Conservation (phyloP, 306 rosid genomes). For the Castanospermum australe region DNA sequence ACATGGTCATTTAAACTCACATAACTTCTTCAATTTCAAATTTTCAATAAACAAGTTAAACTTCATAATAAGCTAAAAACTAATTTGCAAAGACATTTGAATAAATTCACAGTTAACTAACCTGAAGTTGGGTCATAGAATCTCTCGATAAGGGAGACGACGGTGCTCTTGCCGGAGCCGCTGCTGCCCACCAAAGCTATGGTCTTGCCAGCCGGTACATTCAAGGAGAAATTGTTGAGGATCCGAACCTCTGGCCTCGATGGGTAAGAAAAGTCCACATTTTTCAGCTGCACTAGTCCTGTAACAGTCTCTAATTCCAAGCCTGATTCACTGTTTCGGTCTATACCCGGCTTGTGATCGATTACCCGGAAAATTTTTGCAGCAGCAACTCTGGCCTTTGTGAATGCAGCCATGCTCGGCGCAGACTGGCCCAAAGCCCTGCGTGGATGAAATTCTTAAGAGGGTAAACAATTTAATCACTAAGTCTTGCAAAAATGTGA, state of each 20-base stretch:
- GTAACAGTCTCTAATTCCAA: conserved; percentile 67
- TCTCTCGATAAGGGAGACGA: conserved; percentile 86
- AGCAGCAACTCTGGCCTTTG: conserved; percentile 90
- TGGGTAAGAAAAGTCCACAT: conserved; percentile 80
- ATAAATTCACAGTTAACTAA: conserved; percentile 3
- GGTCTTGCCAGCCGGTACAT: conserved; percentile 85
- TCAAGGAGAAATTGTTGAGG: conserved; percentile 58
- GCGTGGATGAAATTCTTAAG: neutral
- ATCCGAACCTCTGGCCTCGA: conserved; percentile 77
- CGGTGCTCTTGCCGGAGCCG: conserved; percentile 94
- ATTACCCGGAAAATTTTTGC: conserved; percentile 70
- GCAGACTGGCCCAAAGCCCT: conserved; percentile 85
- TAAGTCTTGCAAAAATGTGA: neutral
- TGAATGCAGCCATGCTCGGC: conserved; percentile 79
- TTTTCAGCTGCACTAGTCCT: conserved; percentile 77
- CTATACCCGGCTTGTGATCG: conserved; percentile 75
- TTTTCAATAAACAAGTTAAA: neutral
- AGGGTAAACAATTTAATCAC: neutral
- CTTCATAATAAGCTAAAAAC: neutral
- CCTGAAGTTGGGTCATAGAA: conserved; percentile 89
- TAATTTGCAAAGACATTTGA: neutral
- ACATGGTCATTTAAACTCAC: neutral
- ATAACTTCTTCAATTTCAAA: neutral
- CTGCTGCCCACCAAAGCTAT: conserved; percentile 93
- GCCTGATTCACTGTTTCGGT: conserved; percentile 64